A percentile compares a stretch with the other conserved stretches of the same genome.
Evolutionary conservation across 352 stramenopile genomes (phyloP).

Genomic region (Thalassiosira livingstoniorum): DNA sequence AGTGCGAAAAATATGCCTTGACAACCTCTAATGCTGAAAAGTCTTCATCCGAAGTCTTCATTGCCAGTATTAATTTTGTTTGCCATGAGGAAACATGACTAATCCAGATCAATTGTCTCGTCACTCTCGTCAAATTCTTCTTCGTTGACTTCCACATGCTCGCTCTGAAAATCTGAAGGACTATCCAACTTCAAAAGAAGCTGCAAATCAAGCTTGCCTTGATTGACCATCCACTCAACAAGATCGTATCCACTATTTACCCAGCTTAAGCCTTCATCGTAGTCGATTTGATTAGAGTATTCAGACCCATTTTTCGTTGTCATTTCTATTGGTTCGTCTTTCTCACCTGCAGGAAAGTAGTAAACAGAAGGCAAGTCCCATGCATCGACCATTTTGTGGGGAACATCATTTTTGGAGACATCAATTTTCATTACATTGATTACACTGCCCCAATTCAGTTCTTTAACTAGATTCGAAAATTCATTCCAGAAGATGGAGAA

Average conservation of each 20-base stretch:
- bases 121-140: background rate
- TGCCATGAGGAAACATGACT: background rate
- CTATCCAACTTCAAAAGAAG: constrained; percentile 44
- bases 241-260: constrained; percentile 59
- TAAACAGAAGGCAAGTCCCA: constrained; percentile 62
- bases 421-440: constrained; percentile 72
- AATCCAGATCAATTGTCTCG: background rate
- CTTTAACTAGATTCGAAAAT: constrained; percentile 63
- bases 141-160: constrained; percentile 5
- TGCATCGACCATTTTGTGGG: constrained; percentile 53
- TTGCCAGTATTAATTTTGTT: too few species aligned
- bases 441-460: constrained; percentile 61
- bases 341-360: constrained; percentile 60
- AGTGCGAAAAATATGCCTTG: too few species aligned
- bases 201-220: constrained; percentile 63
- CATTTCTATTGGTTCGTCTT: constrained; percentile 58
- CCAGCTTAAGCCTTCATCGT: constrained; percentile 57
- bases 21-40: too few species aligned
- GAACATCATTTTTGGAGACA: constrained; percentile 68
- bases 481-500: constrained; percentile 78
- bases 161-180: too few species aligned
- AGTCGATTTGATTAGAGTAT: constrained; percentile 42
- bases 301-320: constrained; percentile 11
- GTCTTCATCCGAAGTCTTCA: too few species aligned
- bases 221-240: constrained; percentile 56